Evolutionary conservation across 805 yeast species (phyloP).

Genomic region (Zygosaccharomyces siamensis): DNA sequence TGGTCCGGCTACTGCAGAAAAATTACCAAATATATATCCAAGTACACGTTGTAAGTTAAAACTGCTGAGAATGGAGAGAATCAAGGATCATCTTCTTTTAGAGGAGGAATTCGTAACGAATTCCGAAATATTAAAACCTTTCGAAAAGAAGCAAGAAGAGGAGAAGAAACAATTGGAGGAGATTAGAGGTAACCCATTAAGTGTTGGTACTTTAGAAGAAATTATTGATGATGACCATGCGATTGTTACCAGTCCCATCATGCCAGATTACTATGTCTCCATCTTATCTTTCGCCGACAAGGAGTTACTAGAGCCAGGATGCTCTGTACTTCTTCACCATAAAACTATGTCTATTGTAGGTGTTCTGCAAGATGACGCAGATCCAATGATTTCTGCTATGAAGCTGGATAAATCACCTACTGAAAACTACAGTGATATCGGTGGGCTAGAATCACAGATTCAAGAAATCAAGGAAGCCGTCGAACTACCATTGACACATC

Average conservation of each 20-base stretch:
- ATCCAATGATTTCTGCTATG: conserved; percentile 97
- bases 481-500: conserved; percentile 92
- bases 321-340: conserved; percentile 91
- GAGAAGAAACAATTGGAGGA: conserved; percentile 94
- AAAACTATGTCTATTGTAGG: conserved; percentile 96
- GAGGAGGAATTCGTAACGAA: conserved; percentile 96
- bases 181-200: conserved; percentile 92
- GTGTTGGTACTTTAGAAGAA: conserved; percentile 94
- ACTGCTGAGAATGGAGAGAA: conserved; percentile 86
- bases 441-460: conserved; percentile 92
- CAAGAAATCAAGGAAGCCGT: conserved; percentile 98
- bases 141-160: conserved; percentile 94
- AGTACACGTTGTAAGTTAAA: conserved; percentile 91
- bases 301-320: conserved; percentile 92
- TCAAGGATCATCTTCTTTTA: conserved; percentile 88
- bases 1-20: conserved; percentile 78
- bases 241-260: conserved; percentile 90
- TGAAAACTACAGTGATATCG: conserved; percentile 94
- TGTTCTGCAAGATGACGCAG: conserved; percentile 95
- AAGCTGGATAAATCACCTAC: conserved; percentile 96
- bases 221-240: conserved; percentile 98
- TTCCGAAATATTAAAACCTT: conserved; percentile 91
- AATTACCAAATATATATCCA: conserved; percentile 84
- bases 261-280: conserved; percentile 95
- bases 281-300: conserved; percentile 95